Percentiles rank a stretch among this genome's conserved stretches.
These are phyloP conservation scores for Puccinia triticina DNA, from an alignment of 1,284 basidiomycete genomes.

Conservation along the genomic window DNA sequence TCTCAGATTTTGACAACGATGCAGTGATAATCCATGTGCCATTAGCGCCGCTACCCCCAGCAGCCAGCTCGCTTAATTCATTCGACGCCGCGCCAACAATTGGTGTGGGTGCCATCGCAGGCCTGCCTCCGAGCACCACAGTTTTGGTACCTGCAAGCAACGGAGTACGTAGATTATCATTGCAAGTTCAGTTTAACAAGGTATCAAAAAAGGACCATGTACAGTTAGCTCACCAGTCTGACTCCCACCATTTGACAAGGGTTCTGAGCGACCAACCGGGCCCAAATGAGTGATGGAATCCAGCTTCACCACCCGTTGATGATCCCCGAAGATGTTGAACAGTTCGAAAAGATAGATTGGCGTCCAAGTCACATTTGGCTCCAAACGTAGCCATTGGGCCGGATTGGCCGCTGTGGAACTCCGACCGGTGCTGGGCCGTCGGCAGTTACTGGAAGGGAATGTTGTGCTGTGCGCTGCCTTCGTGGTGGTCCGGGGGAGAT, in stretches of 20 bases:
- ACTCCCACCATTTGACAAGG: background rate
- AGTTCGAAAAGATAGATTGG: background rate
- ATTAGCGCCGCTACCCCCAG: background rate
- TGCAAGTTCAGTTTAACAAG: background rate
- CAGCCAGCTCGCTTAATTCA: background rate
- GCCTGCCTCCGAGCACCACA: background rate
- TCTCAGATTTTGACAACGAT: background rate
- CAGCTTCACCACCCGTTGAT: background rate
- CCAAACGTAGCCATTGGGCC: background rate
- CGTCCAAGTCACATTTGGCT: conserved; percentile 28
- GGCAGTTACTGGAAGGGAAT: too few species aligned
- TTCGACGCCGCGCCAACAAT: background rate
- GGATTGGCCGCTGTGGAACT: background rate
- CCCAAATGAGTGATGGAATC: background rate
- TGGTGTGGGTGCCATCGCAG: background rate
- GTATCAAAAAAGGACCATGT: background rate
- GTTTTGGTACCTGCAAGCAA: background rate
- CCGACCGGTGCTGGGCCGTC: too few species aligned
- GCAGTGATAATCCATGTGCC: background rate
- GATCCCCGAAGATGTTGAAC: conserved; percentile 28
- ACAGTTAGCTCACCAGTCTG: background rate
- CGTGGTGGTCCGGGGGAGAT: too few species aligned
- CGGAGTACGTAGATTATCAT: background rate
- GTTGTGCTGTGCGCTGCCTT: too few species aligned
- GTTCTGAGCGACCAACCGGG: conserved; percentile 7